Evolutionary conservation across 2,329 filamentous ascomycete genomes (phyloP).

Genomic region (Colletotrichum zoysiae): DNA sequence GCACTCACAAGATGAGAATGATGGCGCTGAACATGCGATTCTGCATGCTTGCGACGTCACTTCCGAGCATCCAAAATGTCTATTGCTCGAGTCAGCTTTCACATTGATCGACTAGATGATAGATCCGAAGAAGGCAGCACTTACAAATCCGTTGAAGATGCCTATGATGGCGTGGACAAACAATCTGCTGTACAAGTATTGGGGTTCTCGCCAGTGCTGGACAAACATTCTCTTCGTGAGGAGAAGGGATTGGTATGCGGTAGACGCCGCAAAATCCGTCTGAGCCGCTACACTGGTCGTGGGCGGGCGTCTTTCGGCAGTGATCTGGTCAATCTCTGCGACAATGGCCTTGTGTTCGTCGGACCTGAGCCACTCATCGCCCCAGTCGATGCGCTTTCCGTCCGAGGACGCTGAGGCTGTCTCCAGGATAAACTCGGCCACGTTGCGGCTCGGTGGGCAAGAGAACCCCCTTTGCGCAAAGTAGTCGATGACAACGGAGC

Average conservation of each 20-base stretch:
- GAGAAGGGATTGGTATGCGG: conserved; percentile 71
- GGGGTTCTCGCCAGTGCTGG: conserved; percentile 82
- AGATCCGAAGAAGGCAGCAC: neutral
- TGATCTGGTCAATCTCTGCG: conserved; percentile 74
- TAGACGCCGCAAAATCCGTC: conserved; percentile 76
- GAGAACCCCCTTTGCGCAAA: conserved; percentile 74
- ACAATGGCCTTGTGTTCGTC: conserved; percentile 69
- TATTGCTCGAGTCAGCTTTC: conserved; percentile 49
- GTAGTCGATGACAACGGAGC: conserved; percentile 65
- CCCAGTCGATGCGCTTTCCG: conserved; percentile 72
- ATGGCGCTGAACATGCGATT: conserved; percentile 82
- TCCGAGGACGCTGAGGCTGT: conserved; percentile 55
- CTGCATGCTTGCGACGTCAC: conserved; percentile 77
- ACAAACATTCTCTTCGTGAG: conserved; percentile 78
- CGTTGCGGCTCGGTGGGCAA: conserved; percentile 69
- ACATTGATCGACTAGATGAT: too few species aligned
- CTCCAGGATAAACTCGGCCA: conserved; percentile 64
- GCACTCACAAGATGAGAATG: conserved; percentile 62
- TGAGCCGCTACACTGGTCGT: conserved; percentile 43
- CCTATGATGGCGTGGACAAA: conserved; percentile 79
- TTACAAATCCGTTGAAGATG: conserved; percentile 76
- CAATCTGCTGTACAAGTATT: conserved; percentile 82
- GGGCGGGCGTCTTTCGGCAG: conserved; percentile 53
- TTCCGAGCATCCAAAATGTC: conserved; percentile 78
- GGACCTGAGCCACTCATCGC: conserved; percentile 79